phyloP scores from a whole-genome alignment of 768 basidiomycete species.

The Tulasnella sp. region DNA sequence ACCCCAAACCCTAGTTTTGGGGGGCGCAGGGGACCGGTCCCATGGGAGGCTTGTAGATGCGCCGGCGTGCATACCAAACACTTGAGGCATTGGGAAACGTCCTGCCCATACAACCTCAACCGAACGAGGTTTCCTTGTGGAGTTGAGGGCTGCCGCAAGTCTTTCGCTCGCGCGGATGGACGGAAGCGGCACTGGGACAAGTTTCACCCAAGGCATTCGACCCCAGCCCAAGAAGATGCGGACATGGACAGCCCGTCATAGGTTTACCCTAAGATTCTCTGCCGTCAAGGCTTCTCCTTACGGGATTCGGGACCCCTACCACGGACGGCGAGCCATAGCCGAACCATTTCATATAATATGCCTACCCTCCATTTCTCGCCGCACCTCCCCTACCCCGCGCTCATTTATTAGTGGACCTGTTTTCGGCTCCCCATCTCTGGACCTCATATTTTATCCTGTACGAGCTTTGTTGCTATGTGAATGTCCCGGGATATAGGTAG shows the following conservation, averaged over 20 bases:
- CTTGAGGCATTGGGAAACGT: neutral
- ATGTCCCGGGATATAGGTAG: neutral
- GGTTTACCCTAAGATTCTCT: neutral
- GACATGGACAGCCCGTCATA: neutral
- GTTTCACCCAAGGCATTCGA: neutral
- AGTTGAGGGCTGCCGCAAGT: constrained; percentile 3
- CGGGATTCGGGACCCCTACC: neutral
- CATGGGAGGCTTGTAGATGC: constrained; percentile 1
- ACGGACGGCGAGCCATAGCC: neutral
- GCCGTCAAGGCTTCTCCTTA: neutral
- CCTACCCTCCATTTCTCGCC: neutral
- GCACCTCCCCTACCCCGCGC: neutral
- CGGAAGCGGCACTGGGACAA: constrained; percentile 6
- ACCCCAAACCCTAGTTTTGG: neutral
- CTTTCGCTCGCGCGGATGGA: constrained; percentile 1
- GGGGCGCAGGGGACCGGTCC: neutral
- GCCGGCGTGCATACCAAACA: neutral
- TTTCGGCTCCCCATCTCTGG: neutral
- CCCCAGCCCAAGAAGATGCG: neutral
- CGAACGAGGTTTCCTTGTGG: constrained; percentile 1
- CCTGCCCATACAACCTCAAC: neutral
- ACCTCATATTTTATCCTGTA: neutral
- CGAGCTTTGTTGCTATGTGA: neutral
- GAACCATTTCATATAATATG: neutral
- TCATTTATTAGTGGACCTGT: neutral